Percentiles rank a stretch among this genome's conserved stretches.
These are phyloP conservation scores for Calonectria montana DNA, from an alignment of 2,329 filamentous ascomycete genomes.

Conservation along the genomic window DNA sequence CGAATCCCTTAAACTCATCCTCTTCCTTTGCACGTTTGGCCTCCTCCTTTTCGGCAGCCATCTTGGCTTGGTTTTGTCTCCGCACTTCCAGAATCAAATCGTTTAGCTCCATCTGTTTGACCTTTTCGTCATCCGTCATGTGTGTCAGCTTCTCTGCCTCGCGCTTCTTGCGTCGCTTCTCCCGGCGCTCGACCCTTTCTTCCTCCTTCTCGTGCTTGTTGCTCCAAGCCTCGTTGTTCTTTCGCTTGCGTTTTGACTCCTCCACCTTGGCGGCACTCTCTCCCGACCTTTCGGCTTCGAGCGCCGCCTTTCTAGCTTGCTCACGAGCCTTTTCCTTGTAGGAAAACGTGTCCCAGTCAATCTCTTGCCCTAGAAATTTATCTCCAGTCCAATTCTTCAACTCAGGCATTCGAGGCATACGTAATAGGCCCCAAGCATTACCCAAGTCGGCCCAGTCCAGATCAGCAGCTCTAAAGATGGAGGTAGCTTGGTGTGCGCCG, in stretches of 20 bases:
- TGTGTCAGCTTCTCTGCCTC: conserved; percentile 71
- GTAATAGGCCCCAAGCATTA: conserved; percentile 85
- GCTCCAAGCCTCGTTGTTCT: conserved; percentile 79
- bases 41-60: conserved; percentile 34
- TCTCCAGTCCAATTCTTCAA: conserved; percentile 79
- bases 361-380: conserved; percentile 68
- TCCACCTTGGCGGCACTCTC: conserved; percentile 52
- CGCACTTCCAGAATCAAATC: conserved; percentile 74
- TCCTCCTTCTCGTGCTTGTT: conserved; percentile 75
- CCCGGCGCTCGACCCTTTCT: conserved; percentile 68
- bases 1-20: conserved; percentile 71
- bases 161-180: conserved; percentile 72
- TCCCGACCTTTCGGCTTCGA: conserved; percentile 60
- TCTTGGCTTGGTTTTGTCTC: conserved; percentile 62
- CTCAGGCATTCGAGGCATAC: conserved; percentile 95
- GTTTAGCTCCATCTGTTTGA: conserved; percentile 71
- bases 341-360: conserved; percentile 75
- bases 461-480: conserved; percentile 87
- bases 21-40: conserved; percentile 60
- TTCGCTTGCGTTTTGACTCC: conserved; percentile 66
- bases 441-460: conserved; percentile 88
- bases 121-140: conserved; percentile 78
- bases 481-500: conserved; percentile 88
- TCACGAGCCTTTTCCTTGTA: conserved; percentile 81
- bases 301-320: conserved; percentile 68